Conservation (phyloP, 2,329 filamentous ascomycete genomes). For the Aspergillus neotritici region DNA sequence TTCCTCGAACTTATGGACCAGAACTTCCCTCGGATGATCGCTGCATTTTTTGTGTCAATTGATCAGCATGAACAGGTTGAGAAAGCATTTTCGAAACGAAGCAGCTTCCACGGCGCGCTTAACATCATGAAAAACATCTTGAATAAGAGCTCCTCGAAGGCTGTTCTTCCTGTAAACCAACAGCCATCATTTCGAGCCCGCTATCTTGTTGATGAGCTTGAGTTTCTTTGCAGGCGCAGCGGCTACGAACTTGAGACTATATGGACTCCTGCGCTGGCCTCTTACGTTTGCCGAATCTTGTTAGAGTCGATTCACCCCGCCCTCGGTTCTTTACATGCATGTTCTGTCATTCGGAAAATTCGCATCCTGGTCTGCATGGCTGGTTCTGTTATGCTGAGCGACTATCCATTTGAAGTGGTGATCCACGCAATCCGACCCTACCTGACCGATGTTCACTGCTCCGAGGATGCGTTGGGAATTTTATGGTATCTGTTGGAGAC, state of each 20-base stretch:
- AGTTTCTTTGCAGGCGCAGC: constrained; percentile 69
- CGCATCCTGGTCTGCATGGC: constrained; percentile 74
- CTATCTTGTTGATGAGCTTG: constrained; percentile 67
- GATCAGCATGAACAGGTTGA: constrained; percentile 72
- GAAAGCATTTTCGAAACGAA: constrained; percentile 57
- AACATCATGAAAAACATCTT: constrained; percentile 65
- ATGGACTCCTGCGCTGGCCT: constrained; percentile 71
- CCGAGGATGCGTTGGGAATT: constrained; percentile 83
- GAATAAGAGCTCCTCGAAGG: constrained; percentile 58
- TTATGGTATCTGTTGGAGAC: constrained; percentile 73
- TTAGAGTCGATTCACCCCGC: constrained; percentile 76
- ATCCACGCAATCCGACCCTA: constrained; percentile 74
- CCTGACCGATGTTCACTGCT: constrained; percentile 76
- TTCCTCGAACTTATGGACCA: constrained; percentile 60
- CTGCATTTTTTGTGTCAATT: constrained; percentile 68
- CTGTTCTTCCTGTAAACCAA: constrained; percentile 66
- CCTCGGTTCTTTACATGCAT: constrained; percentile 79
- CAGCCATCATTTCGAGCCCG: constrained; percentile 81
- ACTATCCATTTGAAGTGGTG: constrained; percentile 86
- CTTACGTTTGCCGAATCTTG: constrained; percentile 68
- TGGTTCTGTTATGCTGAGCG: constrained; percentile 63
- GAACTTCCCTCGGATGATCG: constrained; percentile 72
- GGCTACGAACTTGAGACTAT: constrained; percentile 59
- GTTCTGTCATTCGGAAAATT: constrained; percentile 79
- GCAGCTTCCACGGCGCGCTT: constrained; percentile 55